These are phyloP conservation scores for Boletus mariae DNA, from an alignment of 1,284 basidiomycete genomes.

Conservation along the genomic window DNA sequence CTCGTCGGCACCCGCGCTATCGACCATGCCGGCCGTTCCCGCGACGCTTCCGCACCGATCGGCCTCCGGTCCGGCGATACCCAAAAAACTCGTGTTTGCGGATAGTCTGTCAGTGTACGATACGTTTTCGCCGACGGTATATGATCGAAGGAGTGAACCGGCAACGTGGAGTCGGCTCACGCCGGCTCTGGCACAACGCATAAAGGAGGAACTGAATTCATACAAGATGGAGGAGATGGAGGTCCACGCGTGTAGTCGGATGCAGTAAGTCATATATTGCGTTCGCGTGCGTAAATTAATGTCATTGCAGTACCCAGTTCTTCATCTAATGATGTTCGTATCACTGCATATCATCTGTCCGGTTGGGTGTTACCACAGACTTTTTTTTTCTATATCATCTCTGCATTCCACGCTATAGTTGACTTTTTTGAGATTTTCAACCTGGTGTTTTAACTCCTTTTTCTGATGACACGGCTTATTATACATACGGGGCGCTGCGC, in stretches of 20 bases:
- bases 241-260: conserved; percentile 84
- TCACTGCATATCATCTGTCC: conserved; percentile 28
- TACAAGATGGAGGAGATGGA: conserved; percentile 99
- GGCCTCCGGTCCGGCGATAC: conserved; percentile 61
- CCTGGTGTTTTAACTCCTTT: conserved; percentile 24
- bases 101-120: conserved; percentile 92
- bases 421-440: conserved; percentile 15
- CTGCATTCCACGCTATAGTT: conserved; percentile 20
- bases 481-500: conserved; percentile 29
- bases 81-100: conserved; percentile 82
- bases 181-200: conserved; percentile 88
- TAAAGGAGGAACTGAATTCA: conserved; percentile 95
- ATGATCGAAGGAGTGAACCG: conserved; percentile 92
- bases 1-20: conserved; percentile 85
- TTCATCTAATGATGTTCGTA: conserved; percentile 31
- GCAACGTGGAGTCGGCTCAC: conserved; percentile 97
- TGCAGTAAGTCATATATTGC: conserved; percentile 58
- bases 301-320: conserved; percentile 26
- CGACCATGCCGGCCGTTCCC: conserved; percentile 47
- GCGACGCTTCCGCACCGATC: conserved; percentile 58
- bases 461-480: conserved; percentile 18
- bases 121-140: conserved; percentile 88
- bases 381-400: conserved; percentile 19
- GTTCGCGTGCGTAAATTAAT: background rate
- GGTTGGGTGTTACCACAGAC: conserved; percentile 19